Conservation (phyloP, 306 rosid species). For the Mimosa bimucronata region DNA sequence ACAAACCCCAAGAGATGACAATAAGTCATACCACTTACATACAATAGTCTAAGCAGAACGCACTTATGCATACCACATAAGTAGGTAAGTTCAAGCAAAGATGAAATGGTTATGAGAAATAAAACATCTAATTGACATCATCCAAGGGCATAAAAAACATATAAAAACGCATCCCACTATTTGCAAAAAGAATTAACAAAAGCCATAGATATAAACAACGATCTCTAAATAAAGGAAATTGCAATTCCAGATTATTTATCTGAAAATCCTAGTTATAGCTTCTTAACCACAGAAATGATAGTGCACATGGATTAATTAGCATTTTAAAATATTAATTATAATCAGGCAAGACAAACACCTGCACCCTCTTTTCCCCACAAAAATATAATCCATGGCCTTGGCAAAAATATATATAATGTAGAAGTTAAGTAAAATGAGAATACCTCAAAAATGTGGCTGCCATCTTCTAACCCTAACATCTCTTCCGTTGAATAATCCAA, state of each 20-base stretch:
- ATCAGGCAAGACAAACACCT: conserved; percentile 8
- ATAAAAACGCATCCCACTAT: neutral
- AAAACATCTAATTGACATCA: neutral
- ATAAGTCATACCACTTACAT: neutral
- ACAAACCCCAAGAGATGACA: neutral
- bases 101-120: neutral
- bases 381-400: conserved; percentile 26
- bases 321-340: conserved; percentile 18
- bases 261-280: neutral
- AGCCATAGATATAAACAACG: conserved; percentile 31
- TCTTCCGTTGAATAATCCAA: conserved; percentile 61
- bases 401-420: conserved; percentile 22
- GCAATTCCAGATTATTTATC: conserved; percentile 7
- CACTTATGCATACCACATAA: conserved; percentile 1
- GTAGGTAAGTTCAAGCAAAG: neutral
- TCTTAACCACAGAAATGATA: conserved; percentile 22
- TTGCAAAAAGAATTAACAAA: neutral
- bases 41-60: neutral
- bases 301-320: conserved; percentile 6
- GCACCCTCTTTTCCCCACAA: neutral
- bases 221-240: neutral
- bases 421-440: too few species aligned
- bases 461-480: conserved; percentile 82
- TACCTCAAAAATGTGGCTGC: conserved; percentile 98
- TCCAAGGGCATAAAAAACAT: neutral